Conservation (phyloP, 148 eudicot genomes). For the Linanthus parryae region DNA sequence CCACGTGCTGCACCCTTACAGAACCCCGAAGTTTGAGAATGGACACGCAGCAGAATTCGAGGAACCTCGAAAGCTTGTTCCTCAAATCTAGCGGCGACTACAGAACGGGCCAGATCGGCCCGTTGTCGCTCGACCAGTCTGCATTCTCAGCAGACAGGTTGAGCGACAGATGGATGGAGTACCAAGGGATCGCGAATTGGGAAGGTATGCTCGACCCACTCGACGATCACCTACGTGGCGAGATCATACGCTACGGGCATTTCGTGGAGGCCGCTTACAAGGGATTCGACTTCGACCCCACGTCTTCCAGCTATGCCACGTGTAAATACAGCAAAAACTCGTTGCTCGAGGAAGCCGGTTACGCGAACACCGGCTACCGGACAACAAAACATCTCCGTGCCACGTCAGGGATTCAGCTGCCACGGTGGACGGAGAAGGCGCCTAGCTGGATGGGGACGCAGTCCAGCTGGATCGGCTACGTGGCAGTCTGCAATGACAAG, state of each 20-base stretch:
- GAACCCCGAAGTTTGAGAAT: background rate
- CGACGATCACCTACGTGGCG: constrained; percentile 44
- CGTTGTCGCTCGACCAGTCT: background rate
- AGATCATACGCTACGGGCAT: constrained; percentile 71
- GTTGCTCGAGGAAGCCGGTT: constrained; percentile 34
- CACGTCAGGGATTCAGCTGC: constrained; percentile 66
- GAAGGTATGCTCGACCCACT: constrained; percentile 83
- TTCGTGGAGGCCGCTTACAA: constrained; percentile 70
- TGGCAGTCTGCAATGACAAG: constrained; percentile 60
- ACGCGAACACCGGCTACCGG: constrained; percentile 38
- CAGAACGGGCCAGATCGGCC: background rate
- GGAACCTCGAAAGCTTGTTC: background rate
- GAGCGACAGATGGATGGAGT: constrained; percentile 57
- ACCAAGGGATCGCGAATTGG: constrained; percentile 70
- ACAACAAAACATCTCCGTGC: constrained; percentile 51
- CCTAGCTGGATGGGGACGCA: constrained; percentile 26
- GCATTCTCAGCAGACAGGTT: constrained; percentile 2
- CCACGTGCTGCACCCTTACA: background rate
- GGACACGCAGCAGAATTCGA: too few relatives aligned
- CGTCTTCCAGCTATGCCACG: constrained; percentile 37
- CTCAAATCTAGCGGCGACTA: too few relatives aligned
- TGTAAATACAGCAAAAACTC: constrained; percentile 25
- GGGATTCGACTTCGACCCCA: constrained; percentile 59
- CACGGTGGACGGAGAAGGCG: constrained; percentile 45
- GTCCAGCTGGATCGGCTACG: constrained; percentile 86